phyloP scores from a whole-genome alignment of 2,329 filamentous ascomycete species.

The Emericellopsis atlantica region DNA sequence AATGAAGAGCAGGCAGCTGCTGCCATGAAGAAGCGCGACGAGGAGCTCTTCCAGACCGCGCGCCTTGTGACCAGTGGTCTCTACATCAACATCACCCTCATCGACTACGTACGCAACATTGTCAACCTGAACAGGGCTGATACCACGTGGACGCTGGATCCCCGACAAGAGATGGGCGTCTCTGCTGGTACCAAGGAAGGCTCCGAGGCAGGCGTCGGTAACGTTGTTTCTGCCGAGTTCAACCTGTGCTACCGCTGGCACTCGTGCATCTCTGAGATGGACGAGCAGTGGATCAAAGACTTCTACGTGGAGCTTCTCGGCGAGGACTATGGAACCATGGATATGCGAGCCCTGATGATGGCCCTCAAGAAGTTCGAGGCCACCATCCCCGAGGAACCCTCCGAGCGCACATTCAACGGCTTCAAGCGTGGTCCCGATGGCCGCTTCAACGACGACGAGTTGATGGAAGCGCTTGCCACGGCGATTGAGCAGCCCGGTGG shows the following conservation, averaged over 20 bases:
- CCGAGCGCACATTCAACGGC: slow-evolving; percentile 53
- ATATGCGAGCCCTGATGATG: slow-evolving; percentile 45
- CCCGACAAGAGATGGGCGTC: slow-evolving; percentile 54
- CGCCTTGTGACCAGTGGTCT: slow-evolving; percentile 62
- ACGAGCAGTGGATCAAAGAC: slow-evolving; percentile 70
- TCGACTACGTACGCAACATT: slow-evolving; percentile 71
- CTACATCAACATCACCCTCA: slow-evolving; percentile 67
- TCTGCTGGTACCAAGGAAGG: slow-evolving; percentile 38
- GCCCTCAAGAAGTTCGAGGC: slow-evolving; percentile 52
- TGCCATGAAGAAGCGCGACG: slow-evolving; percentile 58
- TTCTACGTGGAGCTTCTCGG: slow-evolving; percentile 50
- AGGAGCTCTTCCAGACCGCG: slow-evolving; percentile 69
- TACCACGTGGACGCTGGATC: slow-evolving; percentile 72
- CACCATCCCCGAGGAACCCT: slow-evolving; percentile 51
- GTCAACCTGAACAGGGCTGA: slow-evolving; percentile 46
- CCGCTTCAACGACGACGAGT: slow-evolving; percentile 61
- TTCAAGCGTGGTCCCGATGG: slow-evolving; percentile 55
- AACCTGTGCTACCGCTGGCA: slow-evolving; percentile 85
- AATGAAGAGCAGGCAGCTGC: slow-evolving; percentile 32
- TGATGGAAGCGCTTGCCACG: slow-evolving; percentile 55
- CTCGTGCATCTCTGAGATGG: slow-evolving; percentile 59
- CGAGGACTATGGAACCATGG: slow-evolving; percentile 40
- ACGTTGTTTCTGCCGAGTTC: slow-evolving; percentile 79
- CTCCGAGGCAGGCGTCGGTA: slow-evolving; percentile 62
- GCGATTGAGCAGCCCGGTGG: slow-evolving; percentile 68